phyloP scores from a whole-genome alignment of 2,329 filamentous ascomycete species.

The Colletotrichum sp. region DNA sequence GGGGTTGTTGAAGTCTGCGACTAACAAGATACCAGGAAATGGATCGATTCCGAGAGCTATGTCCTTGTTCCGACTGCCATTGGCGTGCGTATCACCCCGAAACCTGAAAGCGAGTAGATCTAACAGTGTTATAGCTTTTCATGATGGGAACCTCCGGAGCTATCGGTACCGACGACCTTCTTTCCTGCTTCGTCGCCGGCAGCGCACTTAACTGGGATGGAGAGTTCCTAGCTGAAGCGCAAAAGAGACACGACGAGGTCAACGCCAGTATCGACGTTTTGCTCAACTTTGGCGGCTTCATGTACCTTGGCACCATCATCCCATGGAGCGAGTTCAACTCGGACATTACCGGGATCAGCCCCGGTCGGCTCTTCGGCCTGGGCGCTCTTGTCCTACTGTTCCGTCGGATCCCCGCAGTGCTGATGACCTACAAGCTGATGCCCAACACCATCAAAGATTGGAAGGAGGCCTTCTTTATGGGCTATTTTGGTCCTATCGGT shows the following conservation, averaged over 20 bases:
- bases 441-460: constrained; percentile 54
- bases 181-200: constrained; percentile 66
- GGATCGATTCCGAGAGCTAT: constrained; percentile 62
- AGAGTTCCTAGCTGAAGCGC: constrained; percentile 59
- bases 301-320: constrained; percentile 61
- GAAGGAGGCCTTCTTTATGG: constrained; percentile 67
- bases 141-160: constrained; percentile 62
- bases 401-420: constrained; percentile 61
- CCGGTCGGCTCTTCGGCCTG: constrained; percentile 53
- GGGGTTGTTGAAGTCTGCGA: too few species aligned
- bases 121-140: constrained; percentile 49
- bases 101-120: neutral
- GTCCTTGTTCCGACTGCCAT: constrained; percentile 56
- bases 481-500: constrained; percentile 78
- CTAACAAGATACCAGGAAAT: constrained; percentile 40
- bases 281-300: constrained; percentile 65
- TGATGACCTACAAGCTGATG: constrained; percentile 61
- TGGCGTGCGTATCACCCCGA: constrained; percentile 37
- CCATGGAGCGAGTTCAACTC: constrained; percentile 63
- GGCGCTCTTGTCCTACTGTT: constrained; percentile 59
- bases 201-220: constrained; percentile 68
- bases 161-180: constrained; percentile 63
- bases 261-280: constrained; percentile 63
- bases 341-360: constrained; percentile 56
- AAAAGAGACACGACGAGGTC: constrained; percentile 64